Evolutionary conservation across 169 alveolate genomes (phyloP), one percentile per base, ranked within the genome.

Genomic region (Perkinsus chesapeaki): DNA sequence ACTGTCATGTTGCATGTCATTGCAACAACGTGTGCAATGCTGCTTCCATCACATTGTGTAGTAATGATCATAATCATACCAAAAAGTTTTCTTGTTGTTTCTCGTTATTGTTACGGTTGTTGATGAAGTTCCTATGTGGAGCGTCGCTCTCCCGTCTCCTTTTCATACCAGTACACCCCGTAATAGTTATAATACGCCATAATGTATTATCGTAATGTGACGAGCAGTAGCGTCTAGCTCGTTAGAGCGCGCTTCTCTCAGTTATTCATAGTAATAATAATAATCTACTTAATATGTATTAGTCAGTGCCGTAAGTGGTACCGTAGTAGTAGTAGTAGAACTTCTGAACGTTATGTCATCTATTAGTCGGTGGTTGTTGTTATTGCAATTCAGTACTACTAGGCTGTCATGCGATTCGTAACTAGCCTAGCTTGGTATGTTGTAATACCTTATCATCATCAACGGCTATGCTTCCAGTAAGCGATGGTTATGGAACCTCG

Each of bases 61-160:
- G 7, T 60, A 60, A 60, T 60, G 82, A 60, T 60, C 82, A 60
- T 60, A 60, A 60, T 60, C 82, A 60, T 60, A 60, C 31, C 82
- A 60, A 60, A 60, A 60, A 60, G 82, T 60, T 60, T 60, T 60
- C 82, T 60, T 60, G 82, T 60, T 60, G 12, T 60, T 23, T 60
- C 37, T 60, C 27, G 12, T 60, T 23, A 27, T 60, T 23, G 31
- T 60, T 60, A 60, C 82, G 82, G 82, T 60, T n/a, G n/a, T n/a
- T 23, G 82, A 60, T 60, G 82, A 20, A 60, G 82, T 60, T 34
- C 27, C 36, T 16, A 16, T 23, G 82, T 60, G 82, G 82, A 60
- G 82, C 82, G 82, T 60, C 82, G 82, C 82, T 60, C 82, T 60
- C 82, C 82, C 82, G 82, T 60, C 82, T 43, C 82, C 82, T 60